These are phyloP conservation scores for Penicillium samsonianum DNA, from an alignment of 495 filamentous ascomycete genomes.

Conservation along the genomic window DNA sequence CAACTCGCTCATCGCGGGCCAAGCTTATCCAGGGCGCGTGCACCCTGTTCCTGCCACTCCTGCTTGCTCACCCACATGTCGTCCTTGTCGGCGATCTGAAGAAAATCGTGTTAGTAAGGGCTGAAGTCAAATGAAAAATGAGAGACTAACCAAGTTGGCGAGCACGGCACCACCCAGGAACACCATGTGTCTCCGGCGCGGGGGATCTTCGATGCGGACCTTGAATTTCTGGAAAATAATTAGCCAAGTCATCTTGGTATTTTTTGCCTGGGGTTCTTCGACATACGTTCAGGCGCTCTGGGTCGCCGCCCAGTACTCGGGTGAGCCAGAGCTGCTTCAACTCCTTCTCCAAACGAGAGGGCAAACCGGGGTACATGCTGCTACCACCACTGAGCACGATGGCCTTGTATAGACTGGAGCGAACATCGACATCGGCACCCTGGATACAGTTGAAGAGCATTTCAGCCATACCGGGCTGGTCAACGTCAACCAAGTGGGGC, in stretches of 20 bases:
- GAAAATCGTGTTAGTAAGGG: slow-evolving; percentile 21
- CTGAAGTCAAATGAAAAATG: not conserved
- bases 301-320: slow-evolving; percentile 82
- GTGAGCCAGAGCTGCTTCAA: slow-evolving; percentile 98
- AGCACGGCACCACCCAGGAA: slow-evolving; percentile 97
- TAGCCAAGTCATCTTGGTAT: slow-evolving; percentile 14
- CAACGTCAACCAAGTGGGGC: slow-evolving; percentile 95
- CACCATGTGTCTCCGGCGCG: slow-evolving; percentile 95
- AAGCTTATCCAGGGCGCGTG: slow-evolving; percentile 85
- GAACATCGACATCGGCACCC: slow-evolving; percentile 90
- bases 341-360: slow-evolving; percentile 94
- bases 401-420: slow-evolving; percentile 90
- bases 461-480: slow-evolving; percentile 95
- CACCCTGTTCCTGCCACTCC: slow-evolving; percentile 94
- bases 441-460: slow-evolving; percentile 99
- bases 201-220: slow-evolving; percentile 97
- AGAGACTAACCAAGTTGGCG: slow-evolving; percentile 75
- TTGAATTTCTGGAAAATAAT: slow-evolving; percentile 80
- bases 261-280: not conserved
- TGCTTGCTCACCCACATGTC: slow-evolving; percentile 98
- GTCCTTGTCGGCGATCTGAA: slow-evolving; percentile 91
- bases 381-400: slow-evolving; percentile 94
- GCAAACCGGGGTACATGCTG: slow-evolving; percentile 98
- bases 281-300: slow-evolving; percentile 80
- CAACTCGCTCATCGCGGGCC: slow-evolving; percentile 63